Evolutionary conservation across 345 rosid genomes (phyloP), one percentile per base, ranked within the genome.

Genomic region (Pistacia integerrima): DNA sequence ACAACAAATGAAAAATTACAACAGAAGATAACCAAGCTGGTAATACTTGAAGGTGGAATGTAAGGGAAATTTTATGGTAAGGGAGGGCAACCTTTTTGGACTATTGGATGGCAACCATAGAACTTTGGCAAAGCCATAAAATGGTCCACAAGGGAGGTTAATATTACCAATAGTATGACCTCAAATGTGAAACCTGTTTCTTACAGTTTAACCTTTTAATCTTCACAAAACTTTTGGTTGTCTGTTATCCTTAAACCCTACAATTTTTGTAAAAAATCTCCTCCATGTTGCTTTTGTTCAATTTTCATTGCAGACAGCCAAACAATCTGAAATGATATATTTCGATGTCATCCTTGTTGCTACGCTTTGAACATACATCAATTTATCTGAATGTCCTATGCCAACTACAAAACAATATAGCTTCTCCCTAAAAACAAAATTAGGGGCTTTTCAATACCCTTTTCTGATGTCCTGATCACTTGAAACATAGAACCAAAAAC

Each of bases 361-460:
- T 64, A 61, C 52, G 20, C 51, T 3, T 51, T 62, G 17, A 62
- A 58, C 41, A 44, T 14, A 28, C 22, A 41, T 8, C 46, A 49
- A 1, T 14, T 7, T 3, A 35, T 56, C 74, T 35, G 30, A 35
- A 2, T 33, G 28, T 35, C 49, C 46, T 28, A 8, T 28, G 9
- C 16, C 61, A 28, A 35, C 17, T 73, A 52, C 58, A 33, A 65
- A 20, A 20, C 18, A 25, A 18, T 59, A 33, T 5, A 97, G 91
- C 90, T 94, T 97, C 87, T 97, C 99, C 92, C 99, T 96, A 76
- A 25, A 85, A 80, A 55, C 22, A 78, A 36, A 70, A 77, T 33
- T 30, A 44, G 25, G 22, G 61, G 64, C 6, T 20, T 74, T 78
- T 86, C 69, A 86, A 71, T 68, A 71, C 52, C 14, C 16, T 9